These are phyloP conservation scores for Emiliania huxleyi DNA, from an alignment of 78 protist genomes.

Conservation along the genomic window DNA sequence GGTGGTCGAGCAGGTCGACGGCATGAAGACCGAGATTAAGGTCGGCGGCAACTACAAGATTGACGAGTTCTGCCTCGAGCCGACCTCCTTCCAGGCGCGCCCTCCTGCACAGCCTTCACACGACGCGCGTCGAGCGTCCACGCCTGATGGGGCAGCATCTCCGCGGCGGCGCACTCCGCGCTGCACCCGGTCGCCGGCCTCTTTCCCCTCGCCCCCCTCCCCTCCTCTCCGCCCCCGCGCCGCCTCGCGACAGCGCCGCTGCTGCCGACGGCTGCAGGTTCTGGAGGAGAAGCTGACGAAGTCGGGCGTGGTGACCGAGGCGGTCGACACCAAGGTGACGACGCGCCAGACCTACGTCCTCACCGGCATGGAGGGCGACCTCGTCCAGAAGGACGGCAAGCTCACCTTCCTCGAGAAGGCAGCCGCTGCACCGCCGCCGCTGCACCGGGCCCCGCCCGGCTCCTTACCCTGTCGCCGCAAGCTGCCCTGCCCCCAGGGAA, in stretches of 20 bases:
- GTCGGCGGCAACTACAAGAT: constrained; percentile 35
- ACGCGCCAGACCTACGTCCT: constrained; percentile 56
- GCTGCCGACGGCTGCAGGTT: background rate
- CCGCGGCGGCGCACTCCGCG: too few relatives aligned
- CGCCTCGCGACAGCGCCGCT: too few relatives aligned
- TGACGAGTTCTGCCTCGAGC: constrained; percentile 44
- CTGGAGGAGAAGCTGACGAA: constrained; percentile 25
- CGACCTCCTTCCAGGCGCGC: background rate
- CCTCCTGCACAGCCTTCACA: too few relatives aligned
- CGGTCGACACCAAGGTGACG: constrained; percentile 12
- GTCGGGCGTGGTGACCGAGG: background rate
- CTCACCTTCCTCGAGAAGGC: constrained; percentile 46
- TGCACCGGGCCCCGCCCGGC: too few relatives aligned
- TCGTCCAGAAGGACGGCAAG: constrained; percentile 9
- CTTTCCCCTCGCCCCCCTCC: background rate
- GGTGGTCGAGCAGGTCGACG: background rate
- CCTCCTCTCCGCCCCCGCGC: too few relatives aligned
- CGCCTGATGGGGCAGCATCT: too few relatives aligned
- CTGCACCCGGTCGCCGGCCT: too few relatives aligned
- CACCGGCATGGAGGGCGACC: constrained; percentile 35
- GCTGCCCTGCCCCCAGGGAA: too few relatives aligned
- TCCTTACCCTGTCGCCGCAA: too few relatives aligned
- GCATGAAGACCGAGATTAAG: background rate
- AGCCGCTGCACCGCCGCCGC: too few relatives aligned
- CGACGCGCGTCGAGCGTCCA: too few relatives aligned